Percentiles rank a stretch among this genome's conserved stretches.
These are phyloP conservation scores for Arthrobotrys megalospora DNA, from an alignment of 2,329 filamentous ascomycete genomes.

Conservation along the genomic window DNA sequence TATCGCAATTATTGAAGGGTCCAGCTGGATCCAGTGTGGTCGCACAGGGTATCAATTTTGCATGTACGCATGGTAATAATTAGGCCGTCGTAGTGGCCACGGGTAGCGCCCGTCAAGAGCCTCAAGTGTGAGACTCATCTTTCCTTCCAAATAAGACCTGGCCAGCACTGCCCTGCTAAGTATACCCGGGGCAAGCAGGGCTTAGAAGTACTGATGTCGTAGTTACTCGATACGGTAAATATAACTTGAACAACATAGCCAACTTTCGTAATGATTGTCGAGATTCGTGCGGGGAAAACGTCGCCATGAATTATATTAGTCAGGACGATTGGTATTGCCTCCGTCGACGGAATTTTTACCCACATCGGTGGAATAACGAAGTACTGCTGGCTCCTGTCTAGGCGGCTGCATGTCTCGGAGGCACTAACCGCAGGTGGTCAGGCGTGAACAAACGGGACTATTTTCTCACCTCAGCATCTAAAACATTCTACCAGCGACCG, in stretches of 20 bases:
- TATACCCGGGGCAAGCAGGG: conserved; percentile 25
- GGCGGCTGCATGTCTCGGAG: conserved; percentile 37
- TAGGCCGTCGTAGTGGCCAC: not conserved
- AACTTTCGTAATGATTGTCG: conserved; percentile 9
- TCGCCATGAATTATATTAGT: conserved; percentile 1
- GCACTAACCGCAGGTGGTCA: conserved; percentile 15
- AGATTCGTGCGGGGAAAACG: not conserved
- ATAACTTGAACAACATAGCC: conserved; percentile 1
- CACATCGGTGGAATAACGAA: not conserved
- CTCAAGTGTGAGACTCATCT: conserved; percentile 29
- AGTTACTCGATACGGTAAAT: not conserved
- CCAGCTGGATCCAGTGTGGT: conserved; percentile 29
- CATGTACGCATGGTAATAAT: not conserved
- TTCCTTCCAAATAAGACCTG: conserved; percentile 34
- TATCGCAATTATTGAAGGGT: conserved; percentile 18
- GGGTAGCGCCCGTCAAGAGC: conserved; percentile 26
- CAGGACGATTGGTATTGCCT: not conserved
- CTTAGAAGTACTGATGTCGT: conserved; percentile 20
- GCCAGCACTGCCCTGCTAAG: conserved; percentile 14
- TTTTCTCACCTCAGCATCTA: conserved; percentile 40
- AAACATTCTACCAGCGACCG: not conserved
- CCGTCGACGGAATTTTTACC: not conserved
- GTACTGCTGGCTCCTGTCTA: not conserved
- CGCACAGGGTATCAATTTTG: conserved; percentile 1
- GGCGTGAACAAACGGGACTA: conserved; percentile 29